Conservation (phyloP, 2,329 filamentous ascomycete genomes). For the Endoconidiophora polonica region DNA sequence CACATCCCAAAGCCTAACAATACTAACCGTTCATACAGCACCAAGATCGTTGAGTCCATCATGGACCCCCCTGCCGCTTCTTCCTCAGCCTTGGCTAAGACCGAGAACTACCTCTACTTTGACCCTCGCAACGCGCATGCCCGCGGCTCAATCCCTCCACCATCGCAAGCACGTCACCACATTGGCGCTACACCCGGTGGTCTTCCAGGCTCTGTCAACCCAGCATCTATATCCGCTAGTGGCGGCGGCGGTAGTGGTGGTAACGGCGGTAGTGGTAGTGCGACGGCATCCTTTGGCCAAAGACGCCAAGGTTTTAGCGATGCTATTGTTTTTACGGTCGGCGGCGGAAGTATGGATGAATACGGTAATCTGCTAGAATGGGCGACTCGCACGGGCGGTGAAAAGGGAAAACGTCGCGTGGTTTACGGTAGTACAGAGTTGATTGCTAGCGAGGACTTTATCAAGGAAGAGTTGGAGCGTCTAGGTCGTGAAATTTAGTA, state of each 20-base stretch:
- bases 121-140: conserved; percentile 89
- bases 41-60: conserved; percentile 93
- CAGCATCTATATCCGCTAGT: conserved; percentile 35
- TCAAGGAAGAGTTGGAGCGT: conserved; percentile 44
- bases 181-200: conserved; percentile 29
- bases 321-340: conserved; percentile 85
- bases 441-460: conserved; percentile 51
- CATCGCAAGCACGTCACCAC: conserved; percentile 36
- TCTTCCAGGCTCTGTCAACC: conserved; percentile 26
- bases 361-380: conserved; percentile 96
- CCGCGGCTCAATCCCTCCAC: conserved; percentile 75
- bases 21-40: conserved; percentile 22
- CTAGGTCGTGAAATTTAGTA: conserved; percentile 38
- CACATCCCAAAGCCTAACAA: neutral
- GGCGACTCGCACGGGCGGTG: conserved; percentile 60
- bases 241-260: conserved; percentile 25
- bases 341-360: conserved; percentile 96
- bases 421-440: conserved; percentile 90
- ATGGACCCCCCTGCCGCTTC: conserved; percentile 90
- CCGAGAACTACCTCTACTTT: conserved; percentile 92
- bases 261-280: conserved; percentile 38
- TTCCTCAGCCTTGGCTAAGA: conserved; percentile 85
- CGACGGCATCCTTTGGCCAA: conserved; percentile 76
- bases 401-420: conserved; percentile 53
- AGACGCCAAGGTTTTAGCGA: conserved; percentile 77